Evolutionary conservation across 2,329 filamentous ascomycete genomes (phyloP).

Genomic region (Trichoderma sp.): DNA sequence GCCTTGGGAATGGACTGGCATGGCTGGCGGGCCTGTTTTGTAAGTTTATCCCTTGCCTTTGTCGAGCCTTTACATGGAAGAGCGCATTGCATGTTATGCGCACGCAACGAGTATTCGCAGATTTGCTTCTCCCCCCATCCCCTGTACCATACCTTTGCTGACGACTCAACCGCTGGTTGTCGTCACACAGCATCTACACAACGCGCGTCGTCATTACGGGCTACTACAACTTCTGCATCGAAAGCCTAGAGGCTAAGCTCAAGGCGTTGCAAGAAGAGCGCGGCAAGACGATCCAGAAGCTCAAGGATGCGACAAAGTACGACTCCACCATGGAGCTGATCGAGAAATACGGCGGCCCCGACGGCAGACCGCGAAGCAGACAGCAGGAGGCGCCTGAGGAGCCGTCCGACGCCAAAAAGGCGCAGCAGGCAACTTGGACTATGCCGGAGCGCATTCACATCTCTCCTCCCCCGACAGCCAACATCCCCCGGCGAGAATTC

Average conservation of each 20-base stretch:
- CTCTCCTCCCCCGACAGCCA: conserved; percentile 60
- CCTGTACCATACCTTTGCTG: neutral
- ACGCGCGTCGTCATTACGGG: conserved; percentile 63
- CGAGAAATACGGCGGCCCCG: conserved; percentile 82
- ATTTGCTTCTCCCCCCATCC: neutral
- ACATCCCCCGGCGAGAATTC: conserved; percentile 45
- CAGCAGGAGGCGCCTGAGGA: conserved; percentile 32
- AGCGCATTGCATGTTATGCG: neutral
- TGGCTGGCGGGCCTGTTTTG: conserved; percentile 76
- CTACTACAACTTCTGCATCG: conserved; percentile 80
- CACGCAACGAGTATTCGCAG: neutral
- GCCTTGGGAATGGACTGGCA: conserved; percentile 69
- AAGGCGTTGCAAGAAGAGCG: conserved; percentile 76
- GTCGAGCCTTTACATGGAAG: neutral
- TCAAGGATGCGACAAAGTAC: conserved; percentile 94
- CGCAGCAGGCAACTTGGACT: neutral
- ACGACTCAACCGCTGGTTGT: neutral
- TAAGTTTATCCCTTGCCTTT: conserved; percentile 40
- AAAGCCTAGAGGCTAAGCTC: conserved; percentile 63
- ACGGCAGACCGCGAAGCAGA: conserved; percentile 35
- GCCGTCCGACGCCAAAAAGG: conserved; percentile 11
- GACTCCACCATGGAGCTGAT: conserved; percentile 90
- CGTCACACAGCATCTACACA: conserved; percentile 65
- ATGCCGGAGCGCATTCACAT: conserved; percentile 44
- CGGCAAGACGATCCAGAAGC: conserved; percentile 82